A percentile compares a stretch with the other conserved stretches of the same genome.
Evolutionary conservation across 805 yeast species (phyloP).

Genomic region (Suhomyces xylopsoci): DNA sequence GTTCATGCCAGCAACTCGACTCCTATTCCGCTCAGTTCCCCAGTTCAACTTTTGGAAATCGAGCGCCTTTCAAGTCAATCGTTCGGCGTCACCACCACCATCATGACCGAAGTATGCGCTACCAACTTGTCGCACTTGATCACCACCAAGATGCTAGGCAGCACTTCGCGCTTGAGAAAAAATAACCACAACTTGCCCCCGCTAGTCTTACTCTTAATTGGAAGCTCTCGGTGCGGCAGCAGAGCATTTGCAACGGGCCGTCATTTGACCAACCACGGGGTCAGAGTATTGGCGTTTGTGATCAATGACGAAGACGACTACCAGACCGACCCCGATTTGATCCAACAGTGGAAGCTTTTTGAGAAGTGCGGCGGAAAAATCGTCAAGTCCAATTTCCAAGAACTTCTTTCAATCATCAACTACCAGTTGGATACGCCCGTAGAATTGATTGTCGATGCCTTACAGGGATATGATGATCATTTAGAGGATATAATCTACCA

Average conservation of each 20-base stretch:
- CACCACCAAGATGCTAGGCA: conserved; percentile 60
- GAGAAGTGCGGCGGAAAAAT: conserved; percentile 67
- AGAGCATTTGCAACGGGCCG: conserved; percentile 78
- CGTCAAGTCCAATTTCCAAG: conserved; percentile 30
- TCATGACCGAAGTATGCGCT: conserved; percentile 64
- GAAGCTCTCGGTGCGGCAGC: conserved; percentile 73
- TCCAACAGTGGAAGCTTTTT: conserved; percentile 53
- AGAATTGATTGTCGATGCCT: conserved; percentile 76
- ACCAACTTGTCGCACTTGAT: conserved; percentile 60
- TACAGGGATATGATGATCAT: conserved; percentile 78
- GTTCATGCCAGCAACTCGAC: conserved; percentile 19
- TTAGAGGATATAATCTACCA: conserved; percentile 52
- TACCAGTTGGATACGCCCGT: conserved; percentile 65
- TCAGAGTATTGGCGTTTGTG: conserved; percentile 58
- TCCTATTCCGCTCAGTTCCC: conserved; percentile 62
- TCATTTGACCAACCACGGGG: conserved; percentile 70
- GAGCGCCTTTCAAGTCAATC: conserved; percentile 55
- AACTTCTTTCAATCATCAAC: conserved; percentile 34
- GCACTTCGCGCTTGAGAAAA: conserved; percentile 56
- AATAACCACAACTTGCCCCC: conserved; percentile 81
- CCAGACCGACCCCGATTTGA: conserved; percentile 41
- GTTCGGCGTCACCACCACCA: conserved; percentile 47
- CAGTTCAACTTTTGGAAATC: conserved; percentile 75
- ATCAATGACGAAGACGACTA: conserved; percentile 26
- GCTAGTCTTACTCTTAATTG: conserved; percentile 63